Evolutionary conservation across 495 filamentous ascomycete genomes (phyloP).

Genomic region (Aspergillus affinis): DNA sequence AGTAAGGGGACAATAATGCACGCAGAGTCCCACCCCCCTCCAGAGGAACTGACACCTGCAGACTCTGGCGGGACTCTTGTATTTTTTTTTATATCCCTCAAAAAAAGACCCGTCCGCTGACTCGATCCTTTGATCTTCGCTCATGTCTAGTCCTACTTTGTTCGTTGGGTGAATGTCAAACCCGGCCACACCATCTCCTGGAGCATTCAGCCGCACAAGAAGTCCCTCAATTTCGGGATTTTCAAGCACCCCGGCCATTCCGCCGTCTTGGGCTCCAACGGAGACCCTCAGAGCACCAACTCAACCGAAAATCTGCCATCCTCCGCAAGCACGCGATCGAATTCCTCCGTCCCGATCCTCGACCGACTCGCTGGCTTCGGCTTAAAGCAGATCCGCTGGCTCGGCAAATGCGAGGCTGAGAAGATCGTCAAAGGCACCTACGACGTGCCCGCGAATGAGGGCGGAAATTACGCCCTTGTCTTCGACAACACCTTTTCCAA

Average conservation of each 20-base stretch:
- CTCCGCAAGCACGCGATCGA: conserved; percentile 39
- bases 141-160: conserved; percentile 78
- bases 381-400: conserved; percentile 82
- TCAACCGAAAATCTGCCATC: conserved; percentile 41
- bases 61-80: background rate
- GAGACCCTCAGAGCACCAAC: conserved; percentile 46
- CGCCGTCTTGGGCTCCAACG: conserved; percentile 46
- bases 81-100: background rate
- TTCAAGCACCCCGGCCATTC: conserved; percentile 88
- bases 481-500: conserved; percentile 99
- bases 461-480: conserved; percentile 93
- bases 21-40: background rate
- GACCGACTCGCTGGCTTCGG: conserved; percentile 85
- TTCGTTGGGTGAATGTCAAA: conserved; percentile 93
- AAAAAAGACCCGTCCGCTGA: conserved; percentile 2
- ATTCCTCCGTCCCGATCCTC: conserved; percentile 59
- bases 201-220: conserved; percentile 96
- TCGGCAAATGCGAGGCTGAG: conserved; percentile 93
- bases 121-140: background rate
- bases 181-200: conserved; percentile 91
- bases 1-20: conserved; percentile 50
- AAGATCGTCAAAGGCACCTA: conserved; percentile 91
- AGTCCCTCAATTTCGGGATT: conserved; percentile 95
- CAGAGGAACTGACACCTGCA: background rate
- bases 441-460: conserved; percentile 67